phyloP scores from a whole-genome alignment of 2,329 filamentous ascomycete genomes.

The Magnaporthales sp. region DNA sequence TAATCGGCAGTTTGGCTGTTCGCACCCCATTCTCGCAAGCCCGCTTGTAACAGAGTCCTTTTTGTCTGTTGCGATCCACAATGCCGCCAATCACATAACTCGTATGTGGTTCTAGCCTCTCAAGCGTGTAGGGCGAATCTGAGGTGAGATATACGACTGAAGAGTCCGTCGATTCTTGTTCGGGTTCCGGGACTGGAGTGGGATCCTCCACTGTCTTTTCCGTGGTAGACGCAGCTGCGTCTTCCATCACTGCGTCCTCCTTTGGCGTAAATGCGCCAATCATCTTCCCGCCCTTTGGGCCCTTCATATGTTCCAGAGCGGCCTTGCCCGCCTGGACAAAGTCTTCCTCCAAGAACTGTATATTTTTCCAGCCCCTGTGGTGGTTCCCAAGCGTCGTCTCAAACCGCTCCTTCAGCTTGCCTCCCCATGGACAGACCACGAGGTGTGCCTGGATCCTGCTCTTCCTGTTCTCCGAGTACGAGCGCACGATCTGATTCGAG shows the following conservation, averaged over 20 bases:
- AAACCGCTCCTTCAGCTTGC: constrained; percentile 68
- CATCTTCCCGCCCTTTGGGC: constrained; percentile 43
- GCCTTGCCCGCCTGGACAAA: constrained; percentile 61
- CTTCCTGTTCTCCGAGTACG: constrained; percentile 79
- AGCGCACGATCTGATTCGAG: constrained; percentile 73
- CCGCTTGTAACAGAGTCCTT: constrained; percentile 82
- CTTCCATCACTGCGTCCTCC: constrained; percentile 5
- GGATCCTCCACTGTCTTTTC: constrained; percentile 11
- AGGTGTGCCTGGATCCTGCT: constrained; percentile 62
- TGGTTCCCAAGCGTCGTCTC: constrained; percentile 64
- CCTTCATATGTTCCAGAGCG: constrained; percentile 60
- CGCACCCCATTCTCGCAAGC: constrained; percentile 68
- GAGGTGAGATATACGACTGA: constrained; percentile 79
- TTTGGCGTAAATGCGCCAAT: constrained; percentile 43
- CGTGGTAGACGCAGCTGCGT: not conserved
- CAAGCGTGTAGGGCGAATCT: constrained; percentile 80
- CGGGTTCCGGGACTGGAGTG: constrained; percentile 22
- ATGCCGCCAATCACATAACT: constrained; percentile 91
- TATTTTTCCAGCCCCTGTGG: constrained; percentile 71
- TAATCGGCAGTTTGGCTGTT: constrained; percentile 87
- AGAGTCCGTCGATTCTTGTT: constrained; percentile 22
- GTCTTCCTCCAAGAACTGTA: constrained; percentile 64
- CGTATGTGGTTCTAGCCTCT: constrained; percentile 75
- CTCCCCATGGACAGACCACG: constrained; percentile 69
- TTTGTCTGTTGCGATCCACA: constrained; percentile 94